A percentile compares a stretch with the other conserved stretches of the same genome.
Conservation (phyloP, 768 basidiomycete species). For the Pholiota microspora region DNA sequence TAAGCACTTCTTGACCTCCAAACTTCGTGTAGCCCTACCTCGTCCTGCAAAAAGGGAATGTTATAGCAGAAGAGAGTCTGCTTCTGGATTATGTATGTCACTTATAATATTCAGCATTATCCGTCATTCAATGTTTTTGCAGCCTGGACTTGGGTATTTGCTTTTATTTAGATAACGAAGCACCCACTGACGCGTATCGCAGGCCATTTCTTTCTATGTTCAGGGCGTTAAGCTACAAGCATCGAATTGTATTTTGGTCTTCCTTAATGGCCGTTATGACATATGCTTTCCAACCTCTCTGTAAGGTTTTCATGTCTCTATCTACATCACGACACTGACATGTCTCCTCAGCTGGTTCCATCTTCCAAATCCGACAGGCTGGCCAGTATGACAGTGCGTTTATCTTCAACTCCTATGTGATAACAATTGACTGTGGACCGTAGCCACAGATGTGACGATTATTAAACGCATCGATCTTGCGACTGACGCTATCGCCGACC, state of each 20-base stretch:
- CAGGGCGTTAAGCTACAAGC: conserved; percentile 47
- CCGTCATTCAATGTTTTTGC: background rate
- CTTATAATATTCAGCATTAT: background rate
- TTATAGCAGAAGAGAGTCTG: conserved; percentile 56
- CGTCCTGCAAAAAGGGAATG: conserved; percentile 48
- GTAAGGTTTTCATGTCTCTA: conserved; percentile 27
- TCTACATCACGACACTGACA: background rate
- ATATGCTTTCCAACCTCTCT: conserved; percentile 56
- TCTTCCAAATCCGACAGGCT: conserved; percentile 35
- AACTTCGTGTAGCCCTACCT: conserved; percentile 63
- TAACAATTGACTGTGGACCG: background rate
- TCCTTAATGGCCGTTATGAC: conserved; percentile 43
- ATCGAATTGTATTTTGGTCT: conserved; percentile 54
- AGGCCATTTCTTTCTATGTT: conserved; percentile 46
- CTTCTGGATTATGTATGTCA: conserved; percentile 63
- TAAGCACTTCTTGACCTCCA: too few species aligned
- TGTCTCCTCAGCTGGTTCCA: conserved; percentile 36
- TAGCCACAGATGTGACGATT: conserved; percentile 40
- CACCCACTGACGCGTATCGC: background rate
- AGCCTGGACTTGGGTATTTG: conserved; percentile 45
- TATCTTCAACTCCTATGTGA: background rate
- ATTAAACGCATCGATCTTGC: conserved; percentile 42
- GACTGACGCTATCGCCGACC: conserved; percentile 34
- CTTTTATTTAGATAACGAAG: background rate
- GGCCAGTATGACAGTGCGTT: conserved; percentile 22